A percentile compares a stretch with the other conserved stretches of the same genome.
Evolutionary conservation across 305 asterid genomes (phyloP).

Genomic region (Stenogyne calaminthoides): DNA sequence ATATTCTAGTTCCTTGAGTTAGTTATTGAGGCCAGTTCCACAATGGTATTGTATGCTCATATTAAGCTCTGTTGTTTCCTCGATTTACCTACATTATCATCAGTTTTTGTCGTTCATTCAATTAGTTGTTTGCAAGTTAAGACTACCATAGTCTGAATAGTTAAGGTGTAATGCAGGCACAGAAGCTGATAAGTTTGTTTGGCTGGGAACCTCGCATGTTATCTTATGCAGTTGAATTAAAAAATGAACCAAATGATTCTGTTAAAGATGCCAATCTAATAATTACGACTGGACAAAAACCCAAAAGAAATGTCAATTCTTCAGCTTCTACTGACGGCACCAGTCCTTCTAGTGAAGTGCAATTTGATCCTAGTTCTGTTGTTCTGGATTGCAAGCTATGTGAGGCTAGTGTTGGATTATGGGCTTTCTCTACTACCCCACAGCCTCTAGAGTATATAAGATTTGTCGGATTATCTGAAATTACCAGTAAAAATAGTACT

Average conservation of each 20-base stretch:
- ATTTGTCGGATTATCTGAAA: constrained; percentile 72
- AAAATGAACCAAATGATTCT: constrained; percentile 49
- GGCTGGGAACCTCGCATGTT: constrained; percentile 91
- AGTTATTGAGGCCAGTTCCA: constrained; percentile 25
- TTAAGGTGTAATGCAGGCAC: constrained; percentile 62
- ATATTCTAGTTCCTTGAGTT: constrained; percentile 15
- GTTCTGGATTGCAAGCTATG: constrained; percentile 82
- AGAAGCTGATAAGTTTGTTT: constrained; percentile 80
- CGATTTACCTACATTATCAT: constrained; percentile 18
- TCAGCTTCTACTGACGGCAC: constrained; percentile 41
- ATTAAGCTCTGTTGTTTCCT: constrained; percentile 23
- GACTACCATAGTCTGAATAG: background rate
- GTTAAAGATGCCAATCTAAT: constrained; percentile 45
- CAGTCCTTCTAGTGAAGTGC: constrained; percentile 42
- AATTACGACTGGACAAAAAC: constrained; percentile 46
- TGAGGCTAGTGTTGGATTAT: constrained; percentile 93
- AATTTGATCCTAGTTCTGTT: constrained; percentile 76
- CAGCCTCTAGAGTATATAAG: constrained; percentile 79
- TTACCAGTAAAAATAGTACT: constrained; percentile 45
- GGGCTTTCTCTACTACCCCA: constrained; percentile 78
- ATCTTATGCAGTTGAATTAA: constrained; percentile 72
- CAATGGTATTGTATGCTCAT: constrained; percentile 24
- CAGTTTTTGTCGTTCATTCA: background rate
- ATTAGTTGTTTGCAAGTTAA: too few relatives aligned
- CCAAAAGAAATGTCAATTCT: constrained; percentile 39